Percentiles rank a stretch among this genome's conserved stretches.
Conservation (phyloP, 495 filamentous ascomycete genomes). For the Umbilicaria muhlenbergii region DNA sequence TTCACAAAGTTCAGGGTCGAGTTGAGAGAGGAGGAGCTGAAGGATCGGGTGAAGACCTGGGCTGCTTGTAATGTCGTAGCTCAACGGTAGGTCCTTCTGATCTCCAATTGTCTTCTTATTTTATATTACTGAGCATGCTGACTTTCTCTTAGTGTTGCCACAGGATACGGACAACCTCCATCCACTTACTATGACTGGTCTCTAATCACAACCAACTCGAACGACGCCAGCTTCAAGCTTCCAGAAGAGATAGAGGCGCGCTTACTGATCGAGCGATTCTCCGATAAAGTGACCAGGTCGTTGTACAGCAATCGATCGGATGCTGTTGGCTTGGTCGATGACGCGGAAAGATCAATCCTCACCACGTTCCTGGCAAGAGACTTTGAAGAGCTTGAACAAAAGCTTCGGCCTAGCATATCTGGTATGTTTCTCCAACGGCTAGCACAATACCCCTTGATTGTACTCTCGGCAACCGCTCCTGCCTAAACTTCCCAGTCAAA, state of each 20-base stretch:
- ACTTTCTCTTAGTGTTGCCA: slow-evolving; percentile 47
- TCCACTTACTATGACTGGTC: slow-evolving; percentile 85
- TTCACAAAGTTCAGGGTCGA: slow-evolving; percentile 73
- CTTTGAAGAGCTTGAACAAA: slow-evolving; percentile 34
- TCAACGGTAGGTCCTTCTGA: slow-evolving; percentile 41
- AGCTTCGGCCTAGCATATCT: slow-evolving; percentile 26
- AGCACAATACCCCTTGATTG: not conserved
- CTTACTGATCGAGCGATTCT: slow-evolving; percentile 67
- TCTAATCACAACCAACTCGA: slow-evolving; percentile 43
- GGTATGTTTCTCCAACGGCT: slow-evolving; percentile 16
- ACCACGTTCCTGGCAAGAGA: slow-evolving; percentile 39
- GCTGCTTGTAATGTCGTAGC: slow-evolving; percentile 84
- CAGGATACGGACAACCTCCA: slow-evolving; percentile 80
- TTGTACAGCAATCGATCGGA: slow-evolving; percentile 71
- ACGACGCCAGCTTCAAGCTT: slow-evolving; percentile 49
- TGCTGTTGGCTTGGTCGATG: slow-evolving; percentile 54
- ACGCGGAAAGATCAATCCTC: slow-evolving; percentile 51
- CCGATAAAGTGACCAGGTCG: slow-evolving; percentile 70
- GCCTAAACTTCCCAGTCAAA: not conserved
- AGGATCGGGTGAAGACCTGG: slow-evolving; percentile 80
- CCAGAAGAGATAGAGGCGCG: slow-evolving; percentile 49
- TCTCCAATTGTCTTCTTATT: too few relatives aligned
- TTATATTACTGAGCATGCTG: slow-evolving; percentile 5
- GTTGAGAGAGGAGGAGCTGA: slow-evolving; percentile 68
- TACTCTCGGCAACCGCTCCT: not conserved